Base-by-base conservation (phyloP, 176 grass and related monocot species). In the Carex kokanica region DNA sequence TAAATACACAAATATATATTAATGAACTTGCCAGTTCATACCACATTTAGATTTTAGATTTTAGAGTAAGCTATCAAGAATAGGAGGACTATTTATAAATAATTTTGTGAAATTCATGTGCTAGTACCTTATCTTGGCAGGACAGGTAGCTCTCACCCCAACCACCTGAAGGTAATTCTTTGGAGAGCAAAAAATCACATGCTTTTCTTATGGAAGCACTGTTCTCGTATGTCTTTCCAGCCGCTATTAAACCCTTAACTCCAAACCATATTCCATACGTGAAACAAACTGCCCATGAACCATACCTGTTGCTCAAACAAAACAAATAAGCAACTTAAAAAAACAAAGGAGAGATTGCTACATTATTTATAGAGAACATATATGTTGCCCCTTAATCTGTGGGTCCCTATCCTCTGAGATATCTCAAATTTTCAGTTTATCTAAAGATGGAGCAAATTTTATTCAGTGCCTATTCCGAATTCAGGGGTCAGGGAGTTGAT, bases 141-240 rank as follows among this genome's bases (percentile, higher is more conserved):
- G 96, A 98, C 66, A 98, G 83, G 87, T 98, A 98, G 84, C 93
- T 98, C 88, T 98, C 96, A 62, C 96, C 96, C 96, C 96, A 98
- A 51, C 93, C 96, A 86, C 96, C 96, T 1, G 85, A 91, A 83
- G 96, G 78, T 68, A 93, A 88, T 67, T 98, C 87, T 85, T 95
- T 95, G 56, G 95, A 98, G 47, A 98, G 84, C 84, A 98, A 73
- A 88, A 93, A 98, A 12, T 89, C 62, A 21, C 96, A 93, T 86
- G 93, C 91, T 79, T 95, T 98, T 78, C 88, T 90, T 45, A 98
- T 86, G 58, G 83, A 84, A 86, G 81, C 54, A 80, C 91, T 90
- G 54, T 43, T 95, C 45, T 95, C 78, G 25, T 87, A 93, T 0
- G 95, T 93, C 81, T 87, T 88, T 87, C 96, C 93, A 86, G 96